A percentile compares a stretch with the other conserved stretches of the same genome.
Conservation (phyloP, 2,329 filamentous ascomycete species). For the Cladosporium sp. region DNA sequence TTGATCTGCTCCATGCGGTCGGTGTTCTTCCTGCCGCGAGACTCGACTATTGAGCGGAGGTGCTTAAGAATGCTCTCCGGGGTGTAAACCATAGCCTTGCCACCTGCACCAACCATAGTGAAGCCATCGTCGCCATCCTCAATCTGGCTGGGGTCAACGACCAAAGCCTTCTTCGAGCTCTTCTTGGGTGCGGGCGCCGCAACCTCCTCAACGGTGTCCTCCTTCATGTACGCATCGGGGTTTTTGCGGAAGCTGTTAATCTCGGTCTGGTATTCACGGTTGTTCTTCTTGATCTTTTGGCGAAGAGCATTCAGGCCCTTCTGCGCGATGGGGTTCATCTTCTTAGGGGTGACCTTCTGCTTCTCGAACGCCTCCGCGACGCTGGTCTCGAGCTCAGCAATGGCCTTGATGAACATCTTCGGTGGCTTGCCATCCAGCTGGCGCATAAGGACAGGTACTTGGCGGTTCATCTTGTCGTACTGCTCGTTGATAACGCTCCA, state of each 20-base stretch:
- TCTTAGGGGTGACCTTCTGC: conserved; percentile 93
- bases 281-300: conserved; percentile 98
- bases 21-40: conserved; percentile 97
- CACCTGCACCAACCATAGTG: conserved; percentile 80
- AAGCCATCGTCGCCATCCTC: conserved; percentile 79
- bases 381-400: conserved; percentile 89
- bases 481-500: conserved; percentile 73
- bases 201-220: conserved; percentile 69
- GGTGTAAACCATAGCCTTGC: conserved; percentile 85
- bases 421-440: conserved; percentile 70
- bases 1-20: conserved; percentile 92
- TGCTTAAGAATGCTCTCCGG: conserved; percentile 98
- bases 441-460: conserved; percentile 42
- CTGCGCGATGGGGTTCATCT: conserved; percentile 96
- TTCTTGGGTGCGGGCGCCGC: conserved; percentile 49
- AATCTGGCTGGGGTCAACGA: conserved; percentile 48
- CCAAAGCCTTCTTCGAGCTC: conserved; percentile 43
- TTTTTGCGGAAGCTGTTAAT: conserved; percentile 83
- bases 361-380: conserved; percentile 92
- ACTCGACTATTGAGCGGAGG: conserved; percentile 86
- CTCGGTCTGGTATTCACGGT: conserved; percentile 86
- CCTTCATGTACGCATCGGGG: conserved; percentile 83
- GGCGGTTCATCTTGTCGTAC: conserved; percentile 61
- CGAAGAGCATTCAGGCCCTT: conserved; percentile 95
- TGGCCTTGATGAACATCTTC: conserved; percentile 86